phyloP scores from a whole-genome alignment of 2,329 filamentous ascomycete species.

The Botrytis elliptica region DNA sequence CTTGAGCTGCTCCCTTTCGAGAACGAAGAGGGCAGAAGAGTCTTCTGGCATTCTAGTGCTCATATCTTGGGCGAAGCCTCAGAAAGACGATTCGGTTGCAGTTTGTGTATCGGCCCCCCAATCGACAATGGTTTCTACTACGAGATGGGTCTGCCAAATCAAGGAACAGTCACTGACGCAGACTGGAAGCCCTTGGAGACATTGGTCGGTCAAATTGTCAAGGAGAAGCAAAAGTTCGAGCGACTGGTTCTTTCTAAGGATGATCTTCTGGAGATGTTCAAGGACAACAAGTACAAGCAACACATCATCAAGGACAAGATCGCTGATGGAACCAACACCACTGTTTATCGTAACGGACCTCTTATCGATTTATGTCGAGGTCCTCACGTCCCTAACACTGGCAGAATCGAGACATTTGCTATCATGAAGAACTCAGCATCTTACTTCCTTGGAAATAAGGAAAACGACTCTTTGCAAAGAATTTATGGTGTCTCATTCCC shows the following conservation, averaged over 20 bases:
- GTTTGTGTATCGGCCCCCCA: slow-evolving; percentile 89
- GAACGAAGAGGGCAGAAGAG: slow-evolving; percentile 71
- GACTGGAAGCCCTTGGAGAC: slow-evolving; percentile 86
- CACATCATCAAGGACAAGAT: slow-evolving; percentile 96
- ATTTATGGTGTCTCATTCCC: slow-evolving; percentile 97
- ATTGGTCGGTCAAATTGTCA: slow-evolving; percentile 79
- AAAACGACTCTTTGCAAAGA: slow-evolving; percentile 92
- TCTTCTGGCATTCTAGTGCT: slow-evolving; percentile 97
- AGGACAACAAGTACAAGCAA: slow-evolving; percentile 97
- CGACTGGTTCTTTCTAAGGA: slow-evolving; percentile 86
- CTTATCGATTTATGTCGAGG: slow-evolving; percentile 94
- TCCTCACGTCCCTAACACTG: slow-evolving; percentile 90
- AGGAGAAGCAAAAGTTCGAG: slow-evolving; percentile 96
- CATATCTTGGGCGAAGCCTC: slow-evolving; percentile 95
- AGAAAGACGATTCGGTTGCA: slow-evolving; percentile 86
- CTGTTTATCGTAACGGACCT: slow-evolving; percentile 87
- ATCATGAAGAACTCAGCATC: slow-evolving; percentile 77
- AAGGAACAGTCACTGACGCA: slow-evolving; percentile 64
- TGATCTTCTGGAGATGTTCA: slow-evolving; percentile 92
- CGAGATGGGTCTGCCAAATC: slow-evolving; percentile 82
- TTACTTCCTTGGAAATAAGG: slow-evolving; percentile 91
- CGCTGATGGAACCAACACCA: slow-evolving; percentile 82
- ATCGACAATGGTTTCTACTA: slow-evolving; percentile 95
- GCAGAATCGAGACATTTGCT: slow-evolving; percentile 90
- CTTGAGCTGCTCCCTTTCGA: slow-evolving; percentile 85